A percentile compares a stretch with the other conserved stretches of the same genome.
These are phyloP conservation scores for Globisporangium canariense DNA, from an alignment of 352 stramenopile species.

Conservation along the genomic window DNA sequence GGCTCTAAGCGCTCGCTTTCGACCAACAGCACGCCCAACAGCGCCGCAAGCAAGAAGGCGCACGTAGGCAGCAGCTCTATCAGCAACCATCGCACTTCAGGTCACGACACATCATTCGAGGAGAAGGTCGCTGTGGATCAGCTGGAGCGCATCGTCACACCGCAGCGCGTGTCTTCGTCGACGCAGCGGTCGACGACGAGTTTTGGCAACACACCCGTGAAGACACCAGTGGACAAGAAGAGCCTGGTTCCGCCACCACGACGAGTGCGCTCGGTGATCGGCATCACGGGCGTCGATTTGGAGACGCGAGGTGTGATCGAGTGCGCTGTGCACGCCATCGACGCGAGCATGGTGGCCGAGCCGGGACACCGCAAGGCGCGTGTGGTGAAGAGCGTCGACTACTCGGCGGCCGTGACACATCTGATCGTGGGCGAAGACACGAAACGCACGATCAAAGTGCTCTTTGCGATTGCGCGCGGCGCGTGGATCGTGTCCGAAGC, in stretches of 20 bases:
- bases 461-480: constrained; percentile 78
- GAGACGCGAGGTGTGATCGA: constrained; percentile 59
- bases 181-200: constrained; percentile 13
- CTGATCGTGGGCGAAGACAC: constrained; percentile 64
- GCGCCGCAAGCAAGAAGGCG: neutral
- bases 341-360: constrained; percentile 52
- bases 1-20: constrained; percentile 8
- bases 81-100: neutral
- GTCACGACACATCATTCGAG: neutral
- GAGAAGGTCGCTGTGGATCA: constrained; percentile 7
- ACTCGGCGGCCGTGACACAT: constrained; percentile 68
- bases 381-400: constrained; percentile 78
- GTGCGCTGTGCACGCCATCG: constrained; percentile 76
- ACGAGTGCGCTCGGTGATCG: constrained; percentile 57
- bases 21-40: neutral
- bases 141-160: constrained; percentile 14
- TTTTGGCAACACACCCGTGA: constrained; percentile 8
- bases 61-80: neutral
- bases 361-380: constrained; percentile 54
- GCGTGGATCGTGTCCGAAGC: constrained; percentile 78
- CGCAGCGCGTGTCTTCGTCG: constrained; percentile 9
- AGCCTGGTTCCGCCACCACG: constrained; percentile 18
- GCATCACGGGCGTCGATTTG: constrained; percentile 67
- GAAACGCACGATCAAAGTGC: constrained; percentile 81
- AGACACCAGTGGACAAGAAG: constrained; percentile 19